Conservation (phyloP, 1,139 yeast genomes). For the Spencermartinsiella ligniputridi region DNA sequence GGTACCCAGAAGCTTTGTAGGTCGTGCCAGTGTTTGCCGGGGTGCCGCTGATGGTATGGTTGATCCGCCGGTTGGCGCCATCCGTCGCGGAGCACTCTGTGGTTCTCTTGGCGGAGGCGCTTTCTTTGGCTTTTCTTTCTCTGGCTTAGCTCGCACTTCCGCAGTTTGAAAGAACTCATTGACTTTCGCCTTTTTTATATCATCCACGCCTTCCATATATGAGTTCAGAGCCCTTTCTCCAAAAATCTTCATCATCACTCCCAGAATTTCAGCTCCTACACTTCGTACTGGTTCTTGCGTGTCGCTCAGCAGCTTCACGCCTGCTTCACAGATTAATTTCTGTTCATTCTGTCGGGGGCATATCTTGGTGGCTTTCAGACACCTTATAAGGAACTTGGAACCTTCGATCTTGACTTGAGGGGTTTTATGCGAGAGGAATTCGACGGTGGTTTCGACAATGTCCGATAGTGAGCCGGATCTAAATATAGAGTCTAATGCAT, state of each 20-base stretch:
- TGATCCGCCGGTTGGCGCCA: constrained; percentile 21
- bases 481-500: constrained; percentile 65
- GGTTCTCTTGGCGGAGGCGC: constrained; percentile 16
- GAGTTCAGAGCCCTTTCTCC: constrained; percentile 67
- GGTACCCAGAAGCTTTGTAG: constrained; percentile 4
- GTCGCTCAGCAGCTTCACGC: constrained; percentile 64
- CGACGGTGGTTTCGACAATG: constrained; percentile 57
- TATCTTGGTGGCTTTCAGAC: constrained; percentile 49
- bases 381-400: constrained; percentile 59
- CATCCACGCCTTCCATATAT: constrained; percentile 67
- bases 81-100: constrained; percentile 16
- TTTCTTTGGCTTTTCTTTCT: constrained; percentile 17
- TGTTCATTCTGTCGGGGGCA: constrained; percentile 53
- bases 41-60: constrained; percentile 13
- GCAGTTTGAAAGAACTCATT: constrained; percentile 54
- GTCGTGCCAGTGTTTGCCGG: constrained; percentile 2
- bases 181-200: constrained; percentile 61
- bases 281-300: constrained; percentile 83
- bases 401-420: constrained; percentile 79
- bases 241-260: constrained; percentile 73
- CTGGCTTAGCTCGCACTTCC: constrained; percentile 45
- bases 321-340: constrained; percentile 51
- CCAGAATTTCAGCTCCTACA: constrained; percentile 73
- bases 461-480: constrained; percentile 48
- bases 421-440: constrained; percentile 66